Evolutionary conservation across 2,329 filamentous ascomycete species (phyloP), one percentile per base, ranked within the genome.

Genomic region (Alternaria arborescens): DNA sequence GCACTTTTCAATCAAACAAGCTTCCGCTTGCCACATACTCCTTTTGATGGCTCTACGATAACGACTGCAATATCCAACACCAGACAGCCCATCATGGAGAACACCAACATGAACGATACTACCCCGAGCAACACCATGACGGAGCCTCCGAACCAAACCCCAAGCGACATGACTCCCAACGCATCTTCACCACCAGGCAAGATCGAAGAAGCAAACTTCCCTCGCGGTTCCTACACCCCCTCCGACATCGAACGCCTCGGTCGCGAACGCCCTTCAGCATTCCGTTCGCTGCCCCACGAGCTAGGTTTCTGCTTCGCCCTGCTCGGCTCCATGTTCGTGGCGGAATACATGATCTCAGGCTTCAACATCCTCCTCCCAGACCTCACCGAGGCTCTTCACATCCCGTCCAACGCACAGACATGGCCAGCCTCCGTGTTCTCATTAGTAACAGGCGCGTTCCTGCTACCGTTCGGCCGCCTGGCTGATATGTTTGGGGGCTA

Each of bases 271-370:
- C 89, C 89, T 2, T 79, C 82, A 5, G 78, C 79, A 40, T 89
- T 91, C 71, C 73, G 75, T 10, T 83, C 81, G 2, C 72, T 79
- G 48, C 82, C 82, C 77, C 77, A 84, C n/a, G 89, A 91, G 70
- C 62, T 87, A 5, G 83, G 84, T 22, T 91, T 91, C 70, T 84
- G 88, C 71, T 85, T 87, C 66, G 86, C 86, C 0, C 81, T 90
- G 20, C 78, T 89, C 12, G 84, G 86, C 62, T 89, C 87, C 46
- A 88, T 89, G 79, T 84, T 89, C 62, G 82, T 90, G 69, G 82
- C 85, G 44, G 91, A 94, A 79, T 94, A 89, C 77, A 91, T 90
- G 72, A 86, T 94, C 52, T 91, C 89, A 47, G 92, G 92, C 32
- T 95, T 94, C 71, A 87, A 84, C 59, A 80, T 88, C 60, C 79